These are phyloP conservation scores for Cicer chorassanicum DNA, from an alignment of 306 rosid genomes.

Conservation along the genomic window DNA sequence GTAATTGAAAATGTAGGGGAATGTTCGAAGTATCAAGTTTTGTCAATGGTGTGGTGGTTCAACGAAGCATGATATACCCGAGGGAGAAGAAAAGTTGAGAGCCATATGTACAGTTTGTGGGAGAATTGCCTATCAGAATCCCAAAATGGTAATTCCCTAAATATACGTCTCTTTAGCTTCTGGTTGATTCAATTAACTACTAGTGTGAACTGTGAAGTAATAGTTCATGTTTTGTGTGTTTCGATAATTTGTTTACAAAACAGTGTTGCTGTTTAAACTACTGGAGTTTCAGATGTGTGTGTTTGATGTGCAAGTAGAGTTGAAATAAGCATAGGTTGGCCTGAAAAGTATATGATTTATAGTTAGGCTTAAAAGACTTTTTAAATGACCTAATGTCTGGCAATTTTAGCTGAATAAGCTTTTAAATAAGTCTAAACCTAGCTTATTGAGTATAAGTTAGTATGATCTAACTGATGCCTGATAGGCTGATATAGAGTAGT, in stretches of 20 bases:
- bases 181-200: constrained; percentile 38
- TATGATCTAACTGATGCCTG: not conserved
- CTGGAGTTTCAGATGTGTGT: not conserved
- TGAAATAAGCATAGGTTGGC: not conserved
- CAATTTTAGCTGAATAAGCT: not conserved
- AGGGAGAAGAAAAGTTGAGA: constrained; percentile 72
- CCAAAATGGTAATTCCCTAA: constrained; percentile 74
- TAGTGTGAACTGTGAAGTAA: constrained; percentile 11
- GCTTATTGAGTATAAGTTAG: not conserved
- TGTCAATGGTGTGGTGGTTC: constrained; percentile 87
- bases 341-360: not conserved
- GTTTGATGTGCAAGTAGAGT: not conserved
- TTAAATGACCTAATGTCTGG: not conserved
- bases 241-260: not conserved
- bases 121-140: constrained; percentile 84
- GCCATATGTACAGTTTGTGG: constrained; percentile 86
- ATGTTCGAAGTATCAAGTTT: constrained; percentile 61
- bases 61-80: constrained; percentile 76
- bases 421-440: not conserved
- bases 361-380: not conserved
- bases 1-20: constrained; percentile 54
- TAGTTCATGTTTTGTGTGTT: not conserved
- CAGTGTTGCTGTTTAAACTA: constrained; percentile 1
- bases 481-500: not conserved
- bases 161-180: constrained; percentile 20